Evolutionary conservation across 768 basidiomycete genomes (phyloP), one percentile per base, ranked within the genome.

Genomic region (Naganishia vishniacii): DNA sequence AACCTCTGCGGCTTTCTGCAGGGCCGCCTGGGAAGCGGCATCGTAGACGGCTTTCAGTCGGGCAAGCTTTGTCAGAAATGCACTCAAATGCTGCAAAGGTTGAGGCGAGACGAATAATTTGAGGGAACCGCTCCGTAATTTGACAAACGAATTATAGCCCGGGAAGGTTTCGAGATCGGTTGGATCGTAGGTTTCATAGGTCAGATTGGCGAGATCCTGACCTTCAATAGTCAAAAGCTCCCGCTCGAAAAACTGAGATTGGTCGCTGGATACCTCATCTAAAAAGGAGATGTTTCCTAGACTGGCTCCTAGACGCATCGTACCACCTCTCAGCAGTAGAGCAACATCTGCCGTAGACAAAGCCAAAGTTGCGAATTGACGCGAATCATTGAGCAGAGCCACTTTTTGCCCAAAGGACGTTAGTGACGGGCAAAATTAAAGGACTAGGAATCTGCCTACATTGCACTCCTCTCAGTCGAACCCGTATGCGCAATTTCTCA

Each of bases 31-130:
- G 1, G 90, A 88, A 12, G 94, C 92, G 20, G 92, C 85, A 77
- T 99, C 94, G 69, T 98, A 98, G 12, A 98, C 75, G 1, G 88
- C 88, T 79, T 98, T 98, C 70, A 99, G 84, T 67, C 85, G 86
- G 4, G 91, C 89, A 40, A 99, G 84, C 73, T 91, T 88, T 64
- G 84, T 80, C 40, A 91, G 75, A 78, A 93, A 99, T 23, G 85
- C 73, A 73, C 88, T 90, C 31, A 98, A 84, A 68, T 87, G 85
- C 56, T 86, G 90, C n/a, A 98, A 81, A n/a, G 93, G 91, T 59
- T 85, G 81, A 73, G 94, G 89, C 59, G 95, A 81, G 77, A 90
- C 93, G 71, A 89, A 86, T 68, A 95, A 80, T 70, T 86, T 89
- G 74, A 98, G 80, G 0, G 95, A 94, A 1, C 88, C 94, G n/a